Evolutionary conservation across 1,284 basidiomycete species (phyloP).

Genomic region (Fomes fomentarius): DNA sequence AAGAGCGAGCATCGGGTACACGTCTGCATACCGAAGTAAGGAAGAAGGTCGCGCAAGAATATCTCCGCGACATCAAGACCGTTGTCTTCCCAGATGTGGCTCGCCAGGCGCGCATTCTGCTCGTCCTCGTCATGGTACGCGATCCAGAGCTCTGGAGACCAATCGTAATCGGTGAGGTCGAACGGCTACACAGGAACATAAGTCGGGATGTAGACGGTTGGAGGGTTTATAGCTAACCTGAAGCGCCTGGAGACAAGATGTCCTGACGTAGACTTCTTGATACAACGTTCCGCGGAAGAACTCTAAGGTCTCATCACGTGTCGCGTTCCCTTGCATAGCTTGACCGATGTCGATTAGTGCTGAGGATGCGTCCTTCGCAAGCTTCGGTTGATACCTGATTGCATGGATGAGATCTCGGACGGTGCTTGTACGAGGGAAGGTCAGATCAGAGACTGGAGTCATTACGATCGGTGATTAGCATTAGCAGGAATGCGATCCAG

Average conservation of each 20-base stretch:
- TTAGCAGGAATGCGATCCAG: not conserved
- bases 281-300: slow-evolving; percentile 79
- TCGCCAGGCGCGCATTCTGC: slow-evolving; percentile 86
- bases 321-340: slow-evolving; percentile 74
- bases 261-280: slow-evolving; percentile 91
- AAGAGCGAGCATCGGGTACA: not conserved
- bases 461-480: slow-evolving; percentile 1
- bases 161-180: slow-evolving; percentile 94
- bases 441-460: slow-evolving; percentile 58
- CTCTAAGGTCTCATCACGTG: slow-evolving; percentile 62
- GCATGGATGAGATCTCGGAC: slow-evolving; percentile 78
- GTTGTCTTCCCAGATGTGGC: slow-evolving; percentile 94
- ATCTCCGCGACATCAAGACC: slow-evolving; percentile 86
- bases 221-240: slow-evolving; percentile 55
- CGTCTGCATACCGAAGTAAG: slow-evolving; percentile 65
- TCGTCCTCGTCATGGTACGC: slow-evolving; percentile 92
- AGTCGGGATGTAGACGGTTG: not conserved
- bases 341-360: slow-evolving; percentile 85
- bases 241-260: slow-evolving; percentile 89
- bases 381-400: slow-evolving; percentile 78
- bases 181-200: slow-evolving; percentile 64
- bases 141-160: slow-evolving; percentile 89
- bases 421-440: slow-evolving; percentile 75
- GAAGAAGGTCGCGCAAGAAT: slow-evolving; percentile 68
- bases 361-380: slow-evolving; percentile 87